Evolutionary conservation across 192 early-diverging fungal species (phyloP), one percentile per base, ranked within the genome.

Genomic region (Rhizophlyctis rosea): DNA sequence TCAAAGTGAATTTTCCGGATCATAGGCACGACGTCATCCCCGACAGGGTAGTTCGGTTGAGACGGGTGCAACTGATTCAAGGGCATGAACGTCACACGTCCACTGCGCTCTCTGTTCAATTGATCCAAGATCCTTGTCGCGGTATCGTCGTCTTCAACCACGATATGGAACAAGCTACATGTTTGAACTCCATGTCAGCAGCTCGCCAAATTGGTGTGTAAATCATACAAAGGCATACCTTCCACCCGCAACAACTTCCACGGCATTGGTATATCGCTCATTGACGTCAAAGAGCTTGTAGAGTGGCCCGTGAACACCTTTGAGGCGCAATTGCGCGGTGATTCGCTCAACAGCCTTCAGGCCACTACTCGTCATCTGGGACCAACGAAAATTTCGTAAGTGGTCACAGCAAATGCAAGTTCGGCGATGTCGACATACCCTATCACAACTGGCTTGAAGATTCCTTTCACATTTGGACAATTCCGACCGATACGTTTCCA

Each of bases 1-100:
- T 93, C 86, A 65, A 87, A 96, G 24, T 72, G 69, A 1, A 98
- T 73, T 47, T 90, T 86, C 28, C 80, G 70, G 25, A 96, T 78
- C 86, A 99, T 87, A 1, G 90, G 89, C 49, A 95, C 86, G 23
- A 87, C 88, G n/a, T 85, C 83, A 31, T 54, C 53, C 28, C 61
- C 60, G 1, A 23, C 25, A 1, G 90, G 82, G 34, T 83, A 92
- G 9, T 81, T 76, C 0, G 76, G 47, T 7, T 59, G 39, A 27
- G 67, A 57, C 1, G 90, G 80, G 34, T 85, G 81, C 54, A 99
- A 71, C 1, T 93, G 86, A 65, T 95, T 97, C 50, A 99, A 78
- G 0, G 96, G 96, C 86, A 99, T 93, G 62, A 97, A 93, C 0
- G 96, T 97, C 44, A 97, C 86, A 2, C 96, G 83, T 4, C 94